These are phyloP conservation scores for Coccinonectria pachysandricola DNA, from an alignment of 2,329 filamentous ascomycete species.

Conservation along the genomic window DNA sequence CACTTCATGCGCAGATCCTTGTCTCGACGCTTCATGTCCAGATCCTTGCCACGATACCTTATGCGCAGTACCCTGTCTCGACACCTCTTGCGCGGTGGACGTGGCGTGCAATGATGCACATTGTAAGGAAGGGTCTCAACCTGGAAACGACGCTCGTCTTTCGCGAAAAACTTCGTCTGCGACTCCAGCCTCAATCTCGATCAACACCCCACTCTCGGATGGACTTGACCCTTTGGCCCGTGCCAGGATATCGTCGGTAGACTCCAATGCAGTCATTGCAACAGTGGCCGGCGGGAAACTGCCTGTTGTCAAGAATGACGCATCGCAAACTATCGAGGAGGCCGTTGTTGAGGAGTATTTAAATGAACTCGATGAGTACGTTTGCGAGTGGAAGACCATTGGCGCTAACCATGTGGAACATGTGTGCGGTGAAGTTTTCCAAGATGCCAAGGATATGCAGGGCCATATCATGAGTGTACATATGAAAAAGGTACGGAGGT, in stretches of 20 bases:
- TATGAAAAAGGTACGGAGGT: constrained; percentile 34
- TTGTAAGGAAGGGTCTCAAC: constrained; percentile 24
- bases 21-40: no score
- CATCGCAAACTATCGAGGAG: constrained; percentile 6
- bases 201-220: constrained; percentile 3
- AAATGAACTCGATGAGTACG: constrained; percentile 16
- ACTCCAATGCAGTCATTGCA: constrained; percentile 1
- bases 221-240: no score
- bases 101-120: constrained; percentile 27
- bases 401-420: constrained; percentile 10
- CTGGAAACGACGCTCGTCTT: no score
- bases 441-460: constrained; percentile 40
- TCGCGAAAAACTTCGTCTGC: constrained; percentile 14
- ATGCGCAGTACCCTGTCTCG: no score
- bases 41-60: no score
- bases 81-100: no score
- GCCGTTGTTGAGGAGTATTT: constrained; percentile 8
- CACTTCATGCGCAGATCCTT: no score
- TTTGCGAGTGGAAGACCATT: constrained; percentile 28
- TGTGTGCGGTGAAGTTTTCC: constrained; percentile 27
- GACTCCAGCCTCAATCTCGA: constrained; percentile 18
- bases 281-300: no score
- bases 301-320: constrained; percentile 2
- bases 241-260: no score
- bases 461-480: constrained; percentile 43